These are phyloP conservation scores for Phytophthora pluvialis DNA, from an alignment of 352 stramenopile genomes.

Conservation along the genomic window DNA sequence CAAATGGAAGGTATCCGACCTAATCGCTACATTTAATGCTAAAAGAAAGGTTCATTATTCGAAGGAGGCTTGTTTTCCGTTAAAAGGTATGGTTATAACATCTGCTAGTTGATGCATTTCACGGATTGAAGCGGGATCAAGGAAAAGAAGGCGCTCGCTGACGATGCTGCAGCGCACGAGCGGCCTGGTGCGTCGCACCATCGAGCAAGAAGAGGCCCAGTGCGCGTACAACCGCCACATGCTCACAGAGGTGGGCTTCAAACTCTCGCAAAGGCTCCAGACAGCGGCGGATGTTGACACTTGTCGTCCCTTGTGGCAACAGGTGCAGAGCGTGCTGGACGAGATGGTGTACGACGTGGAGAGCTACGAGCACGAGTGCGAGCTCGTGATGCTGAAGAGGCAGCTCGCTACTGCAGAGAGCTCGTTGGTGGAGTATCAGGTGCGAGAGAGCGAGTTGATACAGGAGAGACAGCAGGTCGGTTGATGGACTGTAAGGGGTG, in stretches of 20 bases:
- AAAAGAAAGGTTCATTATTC: too few species aligned
- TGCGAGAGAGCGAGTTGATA: slow-evolving; percentile 67
- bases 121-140: slow-evolving; percentile 6
- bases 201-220: slow-evolving; percentile 54
- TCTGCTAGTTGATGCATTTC: slow-evolving; percentile 7
- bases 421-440: slow-evolving; percentile 52
- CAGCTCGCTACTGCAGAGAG: slow-evolving; percentile 47
- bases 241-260: slow-evolving; percentile 46
- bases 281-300: background rate
- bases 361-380: slow-evolving; percentile 62
- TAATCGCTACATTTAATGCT: too few species aligned
- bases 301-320: background rate
- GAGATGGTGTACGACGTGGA: slow-evolving; percentile 90
- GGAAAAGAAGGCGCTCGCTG: background rate
- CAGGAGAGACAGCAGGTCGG: slow-evolving; percentile 66
- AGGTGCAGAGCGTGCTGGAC: slow-evolving; percentile 73
- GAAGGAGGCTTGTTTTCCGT: too few species aligned
- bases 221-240: slow-evolving; percentile 50
- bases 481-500: slow-evolving; percentile 1
- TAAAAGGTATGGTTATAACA: too few species aligned
- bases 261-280: background rate
- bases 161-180: slow-evolving; percentile 51
- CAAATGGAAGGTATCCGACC: too few species aligned
- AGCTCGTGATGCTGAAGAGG: slow-evolving; percentile 41
- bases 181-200: slow-evolving; percentile 36